Evolutionary conservation across 306 rosid genomes (phyloP), one percentile per base, ranked within the genome.

Genomic region (Sophora flavescens): DNA sequence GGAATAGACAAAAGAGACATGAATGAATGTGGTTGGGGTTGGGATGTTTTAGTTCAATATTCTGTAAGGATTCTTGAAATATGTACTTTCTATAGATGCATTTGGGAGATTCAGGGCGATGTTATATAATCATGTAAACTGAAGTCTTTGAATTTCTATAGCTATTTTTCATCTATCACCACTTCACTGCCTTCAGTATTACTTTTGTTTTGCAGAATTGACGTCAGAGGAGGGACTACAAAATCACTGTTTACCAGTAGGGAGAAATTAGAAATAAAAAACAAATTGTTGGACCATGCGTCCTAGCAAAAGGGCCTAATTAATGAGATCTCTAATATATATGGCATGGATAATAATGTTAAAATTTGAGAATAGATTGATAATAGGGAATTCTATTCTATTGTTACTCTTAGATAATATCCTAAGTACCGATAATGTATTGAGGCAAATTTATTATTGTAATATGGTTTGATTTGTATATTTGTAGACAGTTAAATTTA

Each of bases 31-130:
- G 26, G 12, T 35, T 3, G 18, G 28, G 60, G 68, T 69, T 47
- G 26, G 64, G 30, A 42, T 69, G 42, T 52, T 75, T n/a, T 52
- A 63, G n/a, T 18, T 50, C 50, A 50, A 70, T 54, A 54, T 70
- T 36, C 15, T 63, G 57, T 45, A 2, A 56, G 79, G 58, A 70
- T 71, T 76, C 13, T 54, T 59, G 70, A 63, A 45, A 70, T 47
- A 11, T 70, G 61, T 60, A 68, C 38, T 4, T 45, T 61, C 38
- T 74, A 42, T 70, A 18, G 30, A 75, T 42, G 36, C 63, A 53
- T 22, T 70, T 4, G 35, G 22, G 26, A 70, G 57, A 76, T 53
- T 18, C 28, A 33, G 68, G 16, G 41, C 36, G 47, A 38, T 68
- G 52, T 38, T 54, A 80, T 74, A 18, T 38, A 12, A 32, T 67